phyloP scores from a whole-genome alignment of 345 rosid species.

The Lenwebbia sp. region DNA sequence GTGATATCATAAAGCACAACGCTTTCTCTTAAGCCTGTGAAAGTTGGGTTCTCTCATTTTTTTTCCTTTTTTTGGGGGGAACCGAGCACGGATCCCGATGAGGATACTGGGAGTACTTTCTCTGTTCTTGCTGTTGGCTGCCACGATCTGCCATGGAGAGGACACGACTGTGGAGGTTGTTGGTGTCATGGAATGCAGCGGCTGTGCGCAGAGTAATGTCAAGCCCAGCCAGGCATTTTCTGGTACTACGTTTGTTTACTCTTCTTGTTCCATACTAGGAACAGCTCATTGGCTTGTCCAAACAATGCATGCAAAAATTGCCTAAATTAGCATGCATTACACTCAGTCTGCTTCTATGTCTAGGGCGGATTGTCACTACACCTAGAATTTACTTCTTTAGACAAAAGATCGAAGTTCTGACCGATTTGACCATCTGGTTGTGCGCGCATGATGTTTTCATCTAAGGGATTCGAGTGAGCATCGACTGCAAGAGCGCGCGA shows the following conservation, averaged over 20 bases:
- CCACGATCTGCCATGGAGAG: neutral
- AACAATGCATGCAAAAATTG: neutral
- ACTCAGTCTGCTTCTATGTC: neutral
- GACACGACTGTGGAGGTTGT: neutral
- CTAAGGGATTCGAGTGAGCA: constrained; percentile 56
- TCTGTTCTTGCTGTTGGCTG: neutral
- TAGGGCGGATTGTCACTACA: neutral
- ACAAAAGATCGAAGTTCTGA: neutral
- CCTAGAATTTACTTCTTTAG: neutral
- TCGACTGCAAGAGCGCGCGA: constrained; percentile 48
- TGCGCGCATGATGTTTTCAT: neutral
- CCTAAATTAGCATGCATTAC: neutral
- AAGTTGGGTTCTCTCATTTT: neutral
- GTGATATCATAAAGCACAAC: neutral
- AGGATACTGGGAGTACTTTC: neutral
- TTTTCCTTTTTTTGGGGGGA: neutral
- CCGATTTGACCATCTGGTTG: neutral
- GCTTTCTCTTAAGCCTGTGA: neutral
- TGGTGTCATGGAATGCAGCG: neutral
- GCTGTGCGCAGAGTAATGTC: neutral
- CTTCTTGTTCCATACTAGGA: neutral
- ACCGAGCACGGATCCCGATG: neutral
- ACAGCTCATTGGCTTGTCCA: neutral
- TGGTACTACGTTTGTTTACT: neutral
- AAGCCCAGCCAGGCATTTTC: neutral